Conservation (phyloP, 371 early-diverging fungal species). For the Dichotomocladium elegans region DNA sequence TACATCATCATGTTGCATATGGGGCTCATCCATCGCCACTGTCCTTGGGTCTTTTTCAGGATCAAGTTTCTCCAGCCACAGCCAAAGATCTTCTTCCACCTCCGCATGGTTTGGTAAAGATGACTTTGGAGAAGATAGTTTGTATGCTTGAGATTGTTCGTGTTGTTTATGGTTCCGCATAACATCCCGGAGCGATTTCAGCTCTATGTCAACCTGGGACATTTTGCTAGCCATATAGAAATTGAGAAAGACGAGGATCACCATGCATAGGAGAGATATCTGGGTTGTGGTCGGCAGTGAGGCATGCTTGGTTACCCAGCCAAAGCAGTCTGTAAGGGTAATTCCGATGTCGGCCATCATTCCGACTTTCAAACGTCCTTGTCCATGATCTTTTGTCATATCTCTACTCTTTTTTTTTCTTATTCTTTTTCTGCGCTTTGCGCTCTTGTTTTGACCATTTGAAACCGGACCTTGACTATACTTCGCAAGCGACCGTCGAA, state of each 20-base stretch:
- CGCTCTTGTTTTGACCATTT: slow-evolving; percentile 5
- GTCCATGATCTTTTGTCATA: not conserved
- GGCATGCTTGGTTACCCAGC: not conserved
- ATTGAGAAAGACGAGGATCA: slow-evolving; percentile 29
- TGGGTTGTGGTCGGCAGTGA: slow-evolving; percentile 20
- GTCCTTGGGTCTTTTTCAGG: slow-evolving; percentile 15
- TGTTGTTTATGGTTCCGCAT: not conserved
- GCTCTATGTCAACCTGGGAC: slow-evolving; percentile 27
- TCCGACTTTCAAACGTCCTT: too few species aligned
- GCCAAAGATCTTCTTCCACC: slow-evolving; percentile 26
- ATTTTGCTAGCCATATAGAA: slow-evolving; percentile 37
- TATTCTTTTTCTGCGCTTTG: slow-evolving; percentile 6
- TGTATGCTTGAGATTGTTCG: not conserved
- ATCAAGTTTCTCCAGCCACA: slow-evolving; percentile 24
- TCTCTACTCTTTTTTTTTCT: not conserved
- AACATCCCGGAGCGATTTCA: slow-evolving; percentile 2
- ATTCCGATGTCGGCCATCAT: slow-evolving; percentile 3
- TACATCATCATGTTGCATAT: too few species aligned
- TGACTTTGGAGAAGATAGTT: too few species aligned
- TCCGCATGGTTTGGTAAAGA: too few species aligned
- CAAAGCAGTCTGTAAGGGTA: not conserved
- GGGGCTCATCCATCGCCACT: not conserved
- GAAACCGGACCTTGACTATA: too few species aligned
- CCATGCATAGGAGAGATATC: slow-evolving; percentile 27
- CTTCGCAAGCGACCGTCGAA: slow-evolving; percentile 8